Base-by-base conservation (phyloP, 202 grass and related monocot genomes). In the Zoysia matrella region DNA sequence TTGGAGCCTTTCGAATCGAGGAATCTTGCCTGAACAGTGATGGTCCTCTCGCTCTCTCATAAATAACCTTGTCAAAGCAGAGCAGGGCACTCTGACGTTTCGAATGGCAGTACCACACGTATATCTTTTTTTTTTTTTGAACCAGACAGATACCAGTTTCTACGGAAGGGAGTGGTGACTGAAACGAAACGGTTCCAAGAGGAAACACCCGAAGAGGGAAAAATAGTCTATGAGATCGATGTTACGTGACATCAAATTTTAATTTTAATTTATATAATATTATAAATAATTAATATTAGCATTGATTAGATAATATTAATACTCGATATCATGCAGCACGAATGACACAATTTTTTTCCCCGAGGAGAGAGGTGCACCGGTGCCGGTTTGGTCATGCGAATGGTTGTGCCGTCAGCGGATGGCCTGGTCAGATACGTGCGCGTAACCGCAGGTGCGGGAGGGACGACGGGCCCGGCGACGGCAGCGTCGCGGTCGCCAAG, bases 401-500 rank as follows among this genome's bases (percentile, higher is more conserved):
- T 46, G 44, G 56, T 36, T 10, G 8, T 50, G 54, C 50, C 5
- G 40, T 12, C 22, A 22, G 53, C 53, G 39, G 43, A 2, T 76
- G 56, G 15, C 16, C 6, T 40, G 22, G 60, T 36, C 18, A 11
- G 12, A 36, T 50, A 51, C 58, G 57, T 47, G 10, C 48, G 9
- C 11, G 16, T 22, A 0, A 22, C 22, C 22, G 4, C 6, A 45
- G 12, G 5, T 9, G 47, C 57, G 15, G 3, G 22, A n/a, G 71
- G 8, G 71, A 5, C 52, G 40, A 57, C 71, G 58, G 40, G 73
- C 74, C 73, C 7, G 57, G 12, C 11, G 11, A 40, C 45, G 74
- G 45, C 43, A 30, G 42, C 54, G 10, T 30, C 40, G 48, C 48
- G 80, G 9, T 7, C 61, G 80, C 66, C 71, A 76, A 60, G 63